phyloP scores from a whole-genome alignment of 345 rosid genomes.

The Lepidium africanum region DNA sequence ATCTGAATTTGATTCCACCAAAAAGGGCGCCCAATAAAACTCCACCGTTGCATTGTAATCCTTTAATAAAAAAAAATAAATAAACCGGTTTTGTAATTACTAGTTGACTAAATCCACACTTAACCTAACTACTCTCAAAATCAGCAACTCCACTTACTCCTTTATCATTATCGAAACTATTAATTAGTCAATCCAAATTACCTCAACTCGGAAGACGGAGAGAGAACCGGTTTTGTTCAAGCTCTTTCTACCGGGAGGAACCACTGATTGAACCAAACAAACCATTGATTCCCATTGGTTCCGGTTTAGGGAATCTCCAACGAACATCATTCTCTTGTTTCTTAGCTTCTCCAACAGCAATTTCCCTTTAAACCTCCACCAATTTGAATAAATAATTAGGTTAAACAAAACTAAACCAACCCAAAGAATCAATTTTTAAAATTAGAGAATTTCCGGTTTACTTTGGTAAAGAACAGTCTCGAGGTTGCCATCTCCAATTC shows the following conservation, averaged over 20 bases:
- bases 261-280: constrained; percentile 76
- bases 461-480: constrained; percentile 82
- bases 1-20: constrained; percentile 89
- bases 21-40: constrained; percentile 96
- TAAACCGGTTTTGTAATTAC: neutral
- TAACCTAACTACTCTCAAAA: neutral
- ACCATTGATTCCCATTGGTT: constrained; percentile 99
- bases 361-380: constrained; percentile 62
- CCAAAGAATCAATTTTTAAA: neutral
- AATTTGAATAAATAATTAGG: neutral
- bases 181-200: neutral
- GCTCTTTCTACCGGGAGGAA: constrained; percentile 64
- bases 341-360: constrained; percentile 66
- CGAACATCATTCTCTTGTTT: constrained; percentile 92
- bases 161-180: neutral
- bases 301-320: constrained; percentile 89
- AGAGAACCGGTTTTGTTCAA: constrained; percentile 65
- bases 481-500: constrained; percentile 97
- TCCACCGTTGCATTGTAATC: constrained; percentile 93
- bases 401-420: neutral
- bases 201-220: constrained; percentile 68
- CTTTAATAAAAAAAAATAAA: constrained; percentile 19
- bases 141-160: constrained; percentile 4
- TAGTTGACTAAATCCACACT: neutral
- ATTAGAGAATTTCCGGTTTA: constrained; percentile 22